These are phyloP conservation scores for Acanthamoeba rhysodes DNA, from an alignment of 208 protist species.

Conservation along the genomic window DNA sequence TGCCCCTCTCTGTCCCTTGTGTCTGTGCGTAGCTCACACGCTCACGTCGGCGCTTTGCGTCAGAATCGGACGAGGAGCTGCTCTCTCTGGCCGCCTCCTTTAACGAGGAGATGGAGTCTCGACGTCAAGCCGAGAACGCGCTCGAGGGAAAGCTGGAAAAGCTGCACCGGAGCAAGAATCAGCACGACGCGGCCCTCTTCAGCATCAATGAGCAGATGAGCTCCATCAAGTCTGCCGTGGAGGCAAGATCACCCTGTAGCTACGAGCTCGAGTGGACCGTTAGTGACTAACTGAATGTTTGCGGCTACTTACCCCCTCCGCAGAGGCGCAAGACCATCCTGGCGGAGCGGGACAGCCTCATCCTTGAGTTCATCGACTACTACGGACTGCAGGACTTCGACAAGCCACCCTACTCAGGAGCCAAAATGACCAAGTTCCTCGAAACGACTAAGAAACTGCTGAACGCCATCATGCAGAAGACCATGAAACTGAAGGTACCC, in stretches of 20 bases:
- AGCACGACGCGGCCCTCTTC: slow-evolving; percentile 1
- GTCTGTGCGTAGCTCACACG: not conserved
- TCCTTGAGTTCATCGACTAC: not conserved
- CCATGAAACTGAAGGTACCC: not conserved
- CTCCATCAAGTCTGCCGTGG: not conserved
- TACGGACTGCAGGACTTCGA: not conserved
- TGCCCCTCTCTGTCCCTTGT: not conserved
- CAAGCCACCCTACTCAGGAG: not conserved
- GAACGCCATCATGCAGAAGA: not conserved
- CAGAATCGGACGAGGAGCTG: slow-evolving; percentile 76
- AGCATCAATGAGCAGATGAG: slow-evolving; percentile 8
- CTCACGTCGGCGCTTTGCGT: not conserved
- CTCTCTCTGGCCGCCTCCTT: slow-evolving; percentile 61
- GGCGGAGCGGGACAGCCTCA: not conserved
- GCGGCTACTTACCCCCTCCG: not conserved
- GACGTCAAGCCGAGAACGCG: not conserved
- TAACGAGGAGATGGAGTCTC: slow-evolving; percentile 46
- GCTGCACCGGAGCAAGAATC: not conserved
- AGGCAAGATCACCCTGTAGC: not conserved
- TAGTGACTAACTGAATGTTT: no score
- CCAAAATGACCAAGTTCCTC: not conserved
- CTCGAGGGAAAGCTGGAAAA: not conserved
- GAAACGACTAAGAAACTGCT: slow-evolving; percentile 10
- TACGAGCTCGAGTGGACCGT: no score
- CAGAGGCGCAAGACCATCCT: not conserved